Percentiles rank a stretch among this genome's conserved stretches.
phyloP scores from a whole-genome alignment of 1,284 basidiomycete species.

The Apiotrichum akiyoshidainum region DNA sequence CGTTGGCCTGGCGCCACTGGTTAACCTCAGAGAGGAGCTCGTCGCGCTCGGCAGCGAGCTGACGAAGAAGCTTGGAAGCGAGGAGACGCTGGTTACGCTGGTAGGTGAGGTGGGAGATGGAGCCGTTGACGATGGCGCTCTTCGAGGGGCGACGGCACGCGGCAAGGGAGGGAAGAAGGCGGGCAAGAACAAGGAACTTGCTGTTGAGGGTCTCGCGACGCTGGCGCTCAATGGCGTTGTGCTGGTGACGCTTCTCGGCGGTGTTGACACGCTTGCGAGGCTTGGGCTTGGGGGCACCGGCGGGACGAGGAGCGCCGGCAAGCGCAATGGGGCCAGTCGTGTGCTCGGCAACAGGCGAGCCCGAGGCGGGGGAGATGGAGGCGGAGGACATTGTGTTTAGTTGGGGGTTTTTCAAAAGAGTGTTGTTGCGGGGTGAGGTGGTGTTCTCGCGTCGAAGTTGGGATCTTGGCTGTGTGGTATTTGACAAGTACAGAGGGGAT shows the following conservation, averaged over 20 bases:
- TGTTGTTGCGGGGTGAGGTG: background rate
- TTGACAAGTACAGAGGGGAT: background rate
- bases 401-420: conserved; percentile 3
- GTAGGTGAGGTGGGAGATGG: conserved; percentile 76
- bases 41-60: conserved; percentile 71
- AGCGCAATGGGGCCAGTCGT: conserved; percentile 17
- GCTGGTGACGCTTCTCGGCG: conserved; percentile 85
- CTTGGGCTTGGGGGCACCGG: conserved; percentile 58
- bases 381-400: background rate
- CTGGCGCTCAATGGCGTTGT: conserved; percentile 91
- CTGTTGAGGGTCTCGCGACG: conserved; percentile 86
- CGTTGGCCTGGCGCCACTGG: conserved; percentile 74
- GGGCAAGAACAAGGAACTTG: conserved; percentile 80
- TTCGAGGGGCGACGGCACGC: conserved; percentile 88
- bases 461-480: background rate
- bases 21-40: conserved; percentile 77
- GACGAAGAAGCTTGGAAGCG: conserved; percentile 70
- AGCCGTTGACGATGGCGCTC: conserved; percentile 88
- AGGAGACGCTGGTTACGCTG: conserved; percentile 73
- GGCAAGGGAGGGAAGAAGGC: conserved; percentile 80
- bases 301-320: conserved; percentile 22
- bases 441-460: background rate
- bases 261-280: conserved; percentile 74
- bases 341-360: conserved; percentile 28
- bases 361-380: conserved; percentile 32